Conservation (phyloP, 2,329 filamentous ascomycete species). For the Dothideomycetes sp. region DNA sequence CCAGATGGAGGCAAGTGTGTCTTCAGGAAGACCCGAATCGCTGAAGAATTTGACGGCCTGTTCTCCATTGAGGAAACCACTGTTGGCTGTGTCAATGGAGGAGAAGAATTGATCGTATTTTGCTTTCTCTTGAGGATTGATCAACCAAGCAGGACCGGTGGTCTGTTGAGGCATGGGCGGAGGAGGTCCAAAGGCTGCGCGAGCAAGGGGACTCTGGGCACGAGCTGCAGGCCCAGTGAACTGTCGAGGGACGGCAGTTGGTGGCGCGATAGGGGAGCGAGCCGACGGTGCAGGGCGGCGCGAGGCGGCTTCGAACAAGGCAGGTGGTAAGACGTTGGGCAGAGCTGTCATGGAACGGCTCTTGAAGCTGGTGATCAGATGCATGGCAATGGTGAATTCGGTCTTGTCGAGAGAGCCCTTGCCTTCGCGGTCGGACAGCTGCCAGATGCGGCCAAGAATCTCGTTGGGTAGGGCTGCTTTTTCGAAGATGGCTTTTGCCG, state of each 20-base stretch:
- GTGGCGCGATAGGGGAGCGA: conserved; percentile 45
- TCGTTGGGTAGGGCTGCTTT: conserved; percentile 85
- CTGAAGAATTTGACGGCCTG: conserved; percentile 92
- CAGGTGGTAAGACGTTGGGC: conserved; percentile 70
- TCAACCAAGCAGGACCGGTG: conserved; percentile 65
- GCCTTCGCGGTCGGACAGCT: conserved; percentile 86
- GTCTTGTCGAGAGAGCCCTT: conserved; percentile 76
- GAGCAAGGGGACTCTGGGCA: conserved; percentile 52
- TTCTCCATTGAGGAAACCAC: conserved; percentile 82
- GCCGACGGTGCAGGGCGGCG: conserved; percentile 46
- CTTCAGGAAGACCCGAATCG: conserved; percentile 81
- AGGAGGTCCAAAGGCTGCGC: conserved; percentile 40
- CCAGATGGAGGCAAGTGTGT: conserved; percentile 89
- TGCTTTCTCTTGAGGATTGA: conserved; percentile 73
- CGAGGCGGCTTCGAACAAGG: conserved; percentile 82
- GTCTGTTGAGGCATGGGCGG: conserved; percentile 43
- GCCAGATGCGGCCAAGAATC: conserved; percentile 89
- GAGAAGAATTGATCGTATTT: conserved; percentile 82
- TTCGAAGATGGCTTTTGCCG: conserved; percentile 90
- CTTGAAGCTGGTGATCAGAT: conserved; percentile 86
- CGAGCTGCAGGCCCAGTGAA: conserved; percentile 56
- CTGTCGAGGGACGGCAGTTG: conserved; percentile 65
- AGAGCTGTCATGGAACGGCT: conserved; percentile 69
- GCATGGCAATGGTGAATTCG: conserved; percentile 98
- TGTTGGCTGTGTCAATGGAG: conserved; percentile 69